phyloP scores from a whole-genome alignment of 176 grass and related monocot genomes.

The Pharus latifolius region DNA sequence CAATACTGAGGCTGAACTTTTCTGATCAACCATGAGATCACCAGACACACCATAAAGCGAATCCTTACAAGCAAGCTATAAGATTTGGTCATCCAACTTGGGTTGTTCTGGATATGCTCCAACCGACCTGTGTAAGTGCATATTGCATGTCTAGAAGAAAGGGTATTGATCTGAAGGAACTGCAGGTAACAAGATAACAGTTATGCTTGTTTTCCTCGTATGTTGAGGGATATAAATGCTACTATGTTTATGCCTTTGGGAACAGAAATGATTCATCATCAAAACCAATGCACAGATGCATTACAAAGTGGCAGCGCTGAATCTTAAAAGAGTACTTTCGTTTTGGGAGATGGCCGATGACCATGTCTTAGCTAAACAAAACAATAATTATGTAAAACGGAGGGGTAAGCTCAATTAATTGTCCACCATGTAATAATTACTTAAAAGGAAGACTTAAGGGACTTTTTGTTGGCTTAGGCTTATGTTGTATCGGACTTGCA shows the following conservation, averaged over 20 bases:
- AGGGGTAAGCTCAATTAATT: neutral
- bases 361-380: neutral
- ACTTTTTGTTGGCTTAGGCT: no score
- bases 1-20: slow-evolving; percentile 5
- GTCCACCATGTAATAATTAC: no score
- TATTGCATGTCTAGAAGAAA: slow-evolving; percentile 44
- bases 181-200: slow-evolving; percentile 18
- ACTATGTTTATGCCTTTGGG: neutral
- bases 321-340: neutral
- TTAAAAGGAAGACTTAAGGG: no score
- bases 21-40: neutral
- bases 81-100: slow-evolving; percentile 27
- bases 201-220: neutral
- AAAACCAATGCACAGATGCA: neutral
- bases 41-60: neutral
- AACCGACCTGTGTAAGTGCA: slow-evolving; percentile 57
- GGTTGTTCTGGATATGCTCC: slow-evolving; percentile 22
- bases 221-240: neutral
- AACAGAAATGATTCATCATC: neutral
- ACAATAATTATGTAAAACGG: neutral
- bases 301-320: neutral
- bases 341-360: no score
- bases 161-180: slow-evolving; percentile 35
- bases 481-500: no score
- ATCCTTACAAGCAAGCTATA: slow-evolving; percentile 56